These are phyloP conservation scores for Russula abietina DNA, from an alignment of 768 basidiomycete genomes.

Conservation along the genomic window DNA sequence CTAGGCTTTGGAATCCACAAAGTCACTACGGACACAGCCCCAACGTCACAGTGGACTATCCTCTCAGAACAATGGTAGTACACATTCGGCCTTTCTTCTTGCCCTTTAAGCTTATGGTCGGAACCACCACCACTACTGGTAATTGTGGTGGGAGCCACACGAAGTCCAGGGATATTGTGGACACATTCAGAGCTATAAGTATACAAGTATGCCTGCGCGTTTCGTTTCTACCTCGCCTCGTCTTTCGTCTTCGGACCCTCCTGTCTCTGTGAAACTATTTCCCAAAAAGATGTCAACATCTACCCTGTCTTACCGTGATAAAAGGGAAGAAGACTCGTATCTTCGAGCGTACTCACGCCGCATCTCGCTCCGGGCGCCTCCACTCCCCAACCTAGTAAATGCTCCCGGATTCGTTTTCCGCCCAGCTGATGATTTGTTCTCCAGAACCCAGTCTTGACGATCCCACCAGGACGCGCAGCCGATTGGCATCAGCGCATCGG, in stretches of 20 bases:
- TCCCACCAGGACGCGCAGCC: conserved; percentile 15
- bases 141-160: not conserved
- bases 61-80: not conserved
- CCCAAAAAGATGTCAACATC: conserved; percentile 8
- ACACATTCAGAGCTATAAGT: conserved; percentile 1
- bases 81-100: not conserved
- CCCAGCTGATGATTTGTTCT: not conserved
- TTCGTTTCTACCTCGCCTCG: not conserved
- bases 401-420: not conserved
- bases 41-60: not conserved
- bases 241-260: not conserved
- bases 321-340: not conserved
- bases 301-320: not conserved
- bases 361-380: conserved; percentile 17
- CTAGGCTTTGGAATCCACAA: not conserved
- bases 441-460: conserved; percentile 9
- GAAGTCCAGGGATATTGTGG: not conserved
- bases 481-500: conserved; percentile 18
- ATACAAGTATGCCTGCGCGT: not conserved
- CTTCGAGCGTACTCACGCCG: not conserved
- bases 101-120: not conserved
- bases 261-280: not conserved
- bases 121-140: too few relatives aligned
- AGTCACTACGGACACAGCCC: not conserved
- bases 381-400: conserved; percentile 12